Evolutionary conservation across 225 moss, liverwort and hornwort genomes (phyloP), one percentile per base, ranked within the genome.

Genomic region (Ulota crispa): DNA sequence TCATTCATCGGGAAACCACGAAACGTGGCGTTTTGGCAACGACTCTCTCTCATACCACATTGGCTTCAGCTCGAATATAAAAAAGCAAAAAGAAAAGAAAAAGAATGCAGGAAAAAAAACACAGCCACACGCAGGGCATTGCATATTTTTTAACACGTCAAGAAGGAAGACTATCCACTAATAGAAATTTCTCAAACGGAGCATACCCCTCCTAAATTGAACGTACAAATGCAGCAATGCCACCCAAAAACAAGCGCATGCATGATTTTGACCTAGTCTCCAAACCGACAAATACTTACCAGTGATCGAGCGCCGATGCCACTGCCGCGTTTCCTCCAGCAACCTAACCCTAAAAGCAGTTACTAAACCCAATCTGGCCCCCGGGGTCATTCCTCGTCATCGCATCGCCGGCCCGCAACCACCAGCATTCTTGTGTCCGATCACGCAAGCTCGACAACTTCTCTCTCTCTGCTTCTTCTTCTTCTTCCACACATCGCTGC

Each of bases 331-430:
- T 70, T 76, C 72, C 81, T 80, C 76, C 56, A 31, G 16, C 75
- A 76, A 61, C 76, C 87, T 84, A 89, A 89, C 83, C 88, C 88
- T 89, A 89, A 89, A 81, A 83, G 41, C 77, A 77, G 82, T 84
- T 80, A 85, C 77, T 69, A 70, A 80, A 69, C 63, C 84, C 84
- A 80, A 80, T 84, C 86, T 82, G 62, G 71, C 27, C 86, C 68
- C 54, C 66, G 24, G 15, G 31, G 73, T 80, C 41, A 73, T 62
- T 73, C 74, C 72, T 68, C 81, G 76, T 70, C 82, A 53, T 86
- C 84, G 77, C 81, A 78, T 78, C 89, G 67, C 75, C 81, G 64
- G 50, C 54, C 53, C 42, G 65, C 80, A 64, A 47, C 76, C 86
- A 64, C 47, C 65, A 76, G 42, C 79, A 73, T 63, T 53, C 68